phyloP scores from a whole-genome alignment of 208 protist species.

The Leishmania arabica region DNA sequence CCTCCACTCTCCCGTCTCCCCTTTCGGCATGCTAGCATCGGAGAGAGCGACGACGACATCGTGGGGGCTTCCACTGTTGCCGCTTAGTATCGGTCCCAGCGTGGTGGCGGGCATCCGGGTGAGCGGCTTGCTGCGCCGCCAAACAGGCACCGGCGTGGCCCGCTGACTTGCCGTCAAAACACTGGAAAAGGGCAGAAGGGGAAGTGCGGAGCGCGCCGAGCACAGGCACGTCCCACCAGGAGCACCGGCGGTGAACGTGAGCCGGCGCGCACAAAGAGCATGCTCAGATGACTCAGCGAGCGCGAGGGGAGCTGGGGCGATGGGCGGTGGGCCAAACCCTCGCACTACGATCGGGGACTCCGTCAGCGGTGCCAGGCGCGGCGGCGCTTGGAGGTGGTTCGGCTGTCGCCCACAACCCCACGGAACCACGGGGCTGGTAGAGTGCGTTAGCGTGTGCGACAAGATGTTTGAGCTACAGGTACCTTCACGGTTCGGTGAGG shows the following conservation, averaged over 20 bases:
- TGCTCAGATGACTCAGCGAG: background rate
- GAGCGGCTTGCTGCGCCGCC: slow-evolving; percentile 18
- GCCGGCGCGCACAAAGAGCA: background rate
- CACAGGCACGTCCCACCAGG: background rate
- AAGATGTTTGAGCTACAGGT: background rate
- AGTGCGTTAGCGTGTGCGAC: background rate
- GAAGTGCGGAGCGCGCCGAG: slow-evolving; percentile 1
- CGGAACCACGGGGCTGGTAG: background rate
- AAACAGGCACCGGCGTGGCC: slow-evolving; percentile 6
- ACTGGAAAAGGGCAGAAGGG: slow-evolving; percentile 1
- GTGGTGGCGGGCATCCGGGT: slow-evolving; percentile 5
- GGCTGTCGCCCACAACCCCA: background rate
- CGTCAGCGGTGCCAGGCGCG: slow-evolving; percentile 4
- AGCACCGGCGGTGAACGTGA: background rate
- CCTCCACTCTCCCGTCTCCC: background rate
- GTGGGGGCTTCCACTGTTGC: background rate
- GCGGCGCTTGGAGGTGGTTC: background rate
- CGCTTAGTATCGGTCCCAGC: background rate
- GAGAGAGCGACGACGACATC: background rate
- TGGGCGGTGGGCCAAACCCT: background rate
- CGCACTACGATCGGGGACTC: background rate
- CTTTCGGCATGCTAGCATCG: no score
- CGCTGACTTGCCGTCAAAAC: background rate
- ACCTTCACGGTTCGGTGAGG: background rate
- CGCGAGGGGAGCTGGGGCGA: background rate